Evolutionary conservation across 768 basidiomycete genomes (phyloP), one percentile per base, ranked within the genome.

Genomic region (Podaxis pistillaris): DNA sequence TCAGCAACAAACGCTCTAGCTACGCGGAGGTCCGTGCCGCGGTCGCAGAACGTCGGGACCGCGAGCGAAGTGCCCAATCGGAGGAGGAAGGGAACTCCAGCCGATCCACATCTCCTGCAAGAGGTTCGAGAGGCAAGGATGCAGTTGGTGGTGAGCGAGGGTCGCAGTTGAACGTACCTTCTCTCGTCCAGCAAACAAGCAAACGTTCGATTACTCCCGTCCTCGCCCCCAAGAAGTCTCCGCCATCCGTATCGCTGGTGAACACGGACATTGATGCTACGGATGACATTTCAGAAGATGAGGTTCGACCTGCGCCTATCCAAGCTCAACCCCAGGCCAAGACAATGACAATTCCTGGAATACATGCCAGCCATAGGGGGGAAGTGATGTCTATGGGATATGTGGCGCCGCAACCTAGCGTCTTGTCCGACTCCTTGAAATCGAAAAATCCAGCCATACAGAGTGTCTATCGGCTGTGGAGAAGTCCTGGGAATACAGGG

Each of bases 361-460:
- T 94, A 63, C 92, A 93, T 68, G 91, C 86, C 2, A 90, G 87
- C 67, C 88, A 93, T 69, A 85, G 85, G n/a, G 90, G 89, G 8
- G 91, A 94, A 64, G 84, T 93, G 47, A 91, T 91, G 87, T 89
- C 91, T 3, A 81, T 94, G 81, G 93, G 93, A 11, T 88, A 90
- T 68, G 83, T 85, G 60, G 85, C 89, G 11, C 79, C 83, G 4
- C 73, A 76, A 49, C 69, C 76, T 15, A 69, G 75, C 0, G 64
- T 74, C 11, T 65, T 71, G 24, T 67, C 73, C 8, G 50, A 72
- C 7, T 64, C 68, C 40, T 44, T 66, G 11, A 77, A 78, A 69
- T 65, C 75, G 24, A 84, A 83, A 71, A 79, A 81, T 53, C 82
- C 84, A 8, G 82, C 84, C 22, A 85, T 90, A 37, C 86, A 86